These are phyloP conservation scores for Aspergillus leporis DNA, from an alignment of 495 filamentous ascomycete genomes.

Conservation along the genomic window DNA sequence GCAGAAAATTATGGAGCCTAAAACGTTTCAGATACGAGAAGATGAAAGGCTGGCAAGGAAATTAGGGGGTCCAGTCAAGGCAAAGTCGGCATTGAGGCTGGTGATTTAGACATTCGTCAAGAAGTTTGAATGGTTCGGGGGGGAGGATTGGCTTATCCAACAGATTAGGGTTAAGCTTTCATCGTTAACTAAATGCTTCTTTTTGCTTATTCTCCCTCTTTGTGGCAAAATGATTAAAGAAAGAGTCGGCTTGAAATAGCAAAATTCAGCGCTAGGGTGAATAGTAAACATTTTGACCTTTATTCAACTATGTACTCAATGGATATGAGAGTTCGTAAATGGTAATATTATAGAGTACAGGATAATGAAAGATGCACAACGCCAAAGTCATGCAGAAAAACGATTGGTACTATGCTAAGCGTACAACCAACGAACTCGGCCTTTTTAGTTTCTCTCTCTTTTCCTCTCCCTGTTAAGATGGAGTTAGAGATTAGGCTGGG, in stretches of 20 bases:
- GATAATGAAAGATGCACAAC: background rate
- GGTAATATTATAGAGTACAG: background rate
- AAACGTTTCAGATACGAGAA: slow-evolving; percentile 16
- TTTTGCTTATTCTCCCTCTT: background rate
- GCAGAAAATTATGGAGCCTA: slow-evolving; percentile 20
- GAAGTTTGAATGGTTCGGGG: background rate
- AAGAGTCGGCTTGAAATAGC: no score
- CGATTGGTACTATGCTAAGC: slow-evolving; percentile 4
- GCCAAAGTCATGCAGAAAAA: background rate
- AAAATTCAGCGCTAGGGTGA: no score
- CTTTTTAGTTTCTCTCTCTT: background rate
- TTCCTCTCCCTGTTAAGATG: background rate
- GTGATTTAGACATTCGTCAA: slow-evolving; percentile 6
- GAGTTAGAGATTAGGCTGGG: background rate
- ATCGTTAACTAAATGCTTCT: background rate
- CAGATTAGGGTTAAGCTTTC: no score
- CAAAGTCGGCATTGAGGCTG: slow-evolving; percentile 13
- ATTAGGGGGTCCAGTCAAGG: slow-evolving; percentile 14
- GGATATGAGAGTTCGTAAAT: slow-evolving; percentile 17
- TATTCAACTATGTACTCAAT: background rate
- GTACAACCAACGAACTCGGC: background rate
- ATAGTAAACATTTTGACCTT: background rate
- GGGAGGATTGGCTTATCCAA: no score
- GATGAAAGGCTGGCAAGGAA: slow-evolving; percentile 20
- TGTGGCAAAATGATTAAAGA: background rate